Evolutionary conservation across 2,329 filamentous ascomycete species (phyloP), one percentile per base, ranked within the genome.

Genomic region (Xylaria multiplex): DNA sequence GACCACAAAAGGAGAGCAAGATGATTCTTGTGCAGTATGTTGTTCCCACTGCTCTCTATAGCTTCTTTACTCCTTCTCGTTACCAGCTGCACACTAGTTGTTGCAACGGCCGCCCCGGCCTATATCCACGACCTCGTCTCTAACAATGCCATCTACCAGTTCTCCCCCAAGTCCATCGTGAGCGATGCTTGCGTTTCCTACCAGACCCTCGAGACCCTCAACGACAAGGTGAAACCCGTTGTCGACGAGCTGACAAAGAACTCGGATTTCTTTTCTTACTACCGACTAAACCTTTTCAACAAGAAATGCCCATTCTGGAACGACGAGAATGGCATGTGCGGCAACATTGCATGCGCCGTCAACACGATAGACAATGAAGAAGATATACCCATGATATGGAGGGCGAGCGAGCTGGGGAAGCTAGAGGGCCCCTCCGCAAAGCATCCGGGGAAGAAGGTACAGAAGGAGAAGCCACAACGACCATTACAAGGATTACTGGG

Each of bases 221-320:
- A 98, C 80, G 80, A 84, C 71, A 86, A 88, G 66, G 85, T 97
- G 69, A 90, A 90, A 73, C 92, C 93, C 19, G 87, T 89, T 59
- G 82, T 99, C 72, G 87, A 92, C 74, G 90, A 92, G 62, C 88
- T 99, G 52, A 97, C 93, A 0, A 88, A 88, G 73, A 89, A 91
- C 59, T 97, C 95, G 78, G 96, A 99, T 80, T 99, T 97, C 86
- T 99, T 99, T 81, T 95, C 95, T 59, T 93, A 98, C 80, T 99
- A 98, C 82, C 91, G 96, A 64, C 83, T 99, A 52, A 98, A 97
- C 78, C 86, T 99, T 22, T 99, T 93, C 80, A 91, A 96, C 79
- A 97, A 96, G 79, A 89, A 88, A 80, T 99, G 96, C 76, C 96
- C 96, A 0, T 99, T 98, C 78, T 99, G 96, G 95, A 88, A 90